phyloP scores from a whole-genome alignment of 1,139 yeast species.

The Geotrichum reessii region DNA sequence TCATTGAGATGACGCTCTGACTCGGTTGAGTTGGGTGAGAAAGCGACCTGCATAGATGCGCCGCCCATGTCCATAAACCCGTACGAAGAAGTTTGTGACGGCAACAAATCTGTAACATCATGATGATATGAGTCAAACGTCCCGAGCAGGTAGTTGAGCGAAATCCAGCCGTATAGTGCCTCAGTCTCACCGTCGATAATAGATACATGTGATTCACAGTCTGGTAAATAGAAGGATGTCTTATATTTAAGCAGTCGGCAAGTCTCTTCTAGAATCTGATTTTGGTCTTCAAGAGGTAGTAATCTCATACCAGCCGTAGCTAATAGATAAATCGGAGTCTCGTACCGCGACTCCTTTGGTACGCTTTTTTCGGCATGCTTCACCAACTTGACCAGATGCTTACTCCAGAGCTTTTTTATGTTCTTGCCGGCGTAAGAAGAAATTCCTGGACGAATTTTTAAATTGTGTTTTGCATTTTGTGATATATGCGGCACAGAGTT shows the following conservation, averaged over 20 bases:
- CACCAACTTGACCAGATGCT: slow-evolving; percentile 54
- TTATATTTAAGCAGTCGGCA: slow-evolving; percentile 49
- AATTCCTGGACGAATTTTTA: slow-evolving; percentile 62
- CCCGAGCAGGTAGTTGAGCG: slow-evolving; percentile 59
- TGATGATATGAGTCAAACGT: slow-evolving; percentile 36
- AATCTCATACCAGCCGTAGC: slow-evolving; percentile 85
- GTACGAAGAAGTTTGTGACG: slow-evolving; percentile 46
- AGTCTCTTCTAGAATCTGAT: slow-evolving; percentile 44
- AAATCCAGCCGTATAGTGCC: slow-evolving; percentile 79
- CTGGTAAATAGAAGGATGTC: slow-evolving; percentile 53
- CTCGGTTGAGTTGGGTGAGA: slow-evolving; percentile 58
- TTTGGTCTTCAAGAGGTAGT: slow-evolving; percentile 53
- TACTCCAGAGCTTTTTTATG: slow-evolving; percentile 48
- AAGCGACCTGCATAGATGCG: slow-evolving; percentile 74
- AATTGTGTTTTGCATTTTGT: slow-evolving; percentile 47
- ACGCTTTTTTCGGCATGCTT: slow-evolving; percentile 52
- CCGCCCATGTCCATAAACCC: slow-evolving; percentile 83
- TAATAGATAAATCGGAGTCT: slow-evolving; percentile 73
- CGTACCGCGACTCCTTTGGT: slow-evolving; percentile 55
- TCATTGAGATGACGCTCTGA: slow-evolving; percentile 50
- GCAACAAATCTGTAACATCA: background rate
- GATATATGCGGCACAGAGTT: slow-evolving; percentile 37
- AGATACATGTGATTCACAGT: slow-evolving; percentile 48
- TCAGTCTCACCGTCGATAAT: slow-evolving; percentile 71
- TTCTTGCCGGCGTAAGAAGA: slow-evolving; percentile 44